These are phyloP conservation scores for Potentilla sterilis DNA, from an alignment of 306 rosid species.

Conservation along the genomic window DNA sequence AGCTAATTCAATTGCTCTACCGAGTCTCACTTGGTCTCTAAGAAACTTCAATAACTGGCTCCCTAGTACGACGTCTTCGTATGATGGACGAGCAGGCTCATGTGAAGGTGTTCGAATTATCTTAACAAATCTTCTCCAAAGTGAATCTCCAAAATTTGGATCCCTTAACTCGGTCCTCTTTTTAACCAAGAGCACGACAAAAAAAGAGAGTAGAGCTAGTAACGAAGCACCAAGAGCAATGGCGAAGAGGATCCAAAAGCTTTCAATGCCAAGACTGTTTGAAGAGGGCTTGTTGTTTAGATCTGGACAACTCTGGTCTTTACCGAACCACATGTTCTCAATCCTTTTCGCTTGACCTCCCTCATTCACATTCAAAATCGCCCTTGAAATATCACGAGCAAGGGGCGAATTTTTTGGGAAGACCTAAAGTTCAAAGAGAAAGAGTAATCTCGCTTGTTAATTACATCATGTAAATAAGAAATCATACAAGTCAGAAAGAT, in stretches of 20 bases:
- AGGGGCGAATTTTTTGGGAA: neutral
- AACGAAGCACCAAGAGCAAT: neutral
- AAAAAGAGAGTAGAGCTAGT: neutral
- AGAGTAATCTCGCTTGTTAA: too few relatives aligned
- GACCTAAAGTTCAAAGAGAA: neutral
- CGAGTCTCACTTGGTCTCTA: too few relatives aligned
- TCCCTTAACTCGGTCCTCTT: neutral
- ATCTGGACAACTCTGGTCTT: neutral
- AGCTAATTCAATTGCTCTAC: too few relatives aligned
- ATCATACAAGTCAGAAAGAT: too few relatives aligned
- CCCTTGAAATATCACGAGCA: neutral
- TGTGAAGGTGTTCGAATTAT: too few relatives aligned
- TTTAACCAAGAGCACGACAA: neutral
- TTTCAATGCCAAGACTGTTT: neutral
- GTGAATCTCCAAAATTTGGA: neutral
- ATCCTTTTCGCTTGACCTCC: neutral
- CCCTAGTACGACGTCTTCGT: too few relatives aligned
- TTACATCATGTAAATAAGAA: too few relatives aligned
- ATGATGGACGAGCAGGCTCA: too few relatives aligned
- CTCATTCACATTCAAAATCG: neutral
- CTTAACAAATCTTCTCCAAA: neutral
- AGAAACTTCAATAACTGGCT: too few relatives aligned
- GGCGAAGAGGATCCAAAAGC: neutral
- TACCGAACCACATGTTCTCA: neutral
- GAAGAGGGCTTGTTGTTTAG: neutral